These are phyloP conservation scores for Ustilago shanxiensis DNA, from an alignment of 1,284 basidiomycete genomes.

Conservation along the genomic window DNA sequence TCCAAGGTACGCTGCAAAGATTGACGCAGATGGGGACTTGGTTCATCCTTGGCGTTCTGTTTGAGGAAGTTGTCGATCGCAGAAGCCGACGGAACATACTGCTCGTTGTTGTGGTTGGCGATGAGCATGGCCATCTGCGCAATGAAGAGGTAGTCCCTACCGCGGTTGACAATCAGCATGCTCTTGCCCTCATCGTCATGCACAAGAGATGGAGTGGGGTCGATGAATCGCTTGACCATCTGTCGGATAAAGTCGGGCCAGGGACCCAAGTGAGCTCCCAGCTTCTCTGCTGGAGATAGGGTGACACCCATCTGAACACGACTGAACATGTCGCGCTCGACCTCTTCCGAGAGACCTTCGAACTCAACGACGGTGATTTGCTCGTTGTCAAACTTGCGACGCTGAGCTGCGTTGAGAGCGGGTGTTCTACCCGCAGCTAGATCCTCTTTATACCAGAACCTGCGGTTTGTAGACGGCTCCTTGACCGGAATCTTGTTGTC, in stretches of 20 bases:
- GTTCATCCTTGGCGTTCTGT: constrained; percentile 17
- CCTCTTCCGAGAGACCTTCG: constrained; percentile 42
- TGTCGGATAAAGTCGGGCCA: constrained; percentile 55
- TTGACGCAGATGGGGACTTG: constrained; percentile 8
- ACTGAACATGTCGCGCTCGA: constrained; percentile 59
- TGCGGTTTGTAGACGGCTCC: constrained; percentile 33
- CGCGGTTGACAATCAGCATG: constrained; percentile 36
- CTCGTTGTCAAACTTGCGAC: constrained; percentile 53
- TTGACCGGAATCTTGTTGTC: constrained; percentile 48
- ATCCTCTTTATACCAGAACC: constrained; percentile 52
- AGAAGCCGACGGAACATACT: constrained; percentile 32
- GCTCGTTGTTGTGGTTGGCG: not conserved
- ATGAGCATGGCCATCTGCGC: constrained; percentile 54
- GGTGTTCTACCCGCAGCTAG: constrained; percentile 22
- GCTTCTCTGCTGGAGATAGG: constrained; percentile 58
- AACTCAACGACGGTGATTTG: constrained; percentile 53
- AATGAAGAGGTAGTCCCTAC: constrained; percentile 51
- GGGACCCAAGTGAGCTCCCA: constrained; percentile 44
- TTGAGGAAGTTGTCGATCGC: constrained; percentile 43
- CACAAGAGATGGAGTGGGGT: constrained; percentile 36
- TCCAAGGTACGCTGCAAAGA: constrained; percentile 36
- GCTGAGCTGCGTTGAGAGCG: constrained; percentile 30
- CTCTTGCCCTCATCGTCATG: constrained; percentile 36
- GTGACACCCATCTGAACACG: constrained; percentile 61
- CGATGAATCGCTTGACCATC: constrained; percentile 53